A percentile compares a stretch with the other conserved stretches of the same genome.
phyloP scores from a whole-genome alignment of 2,329 filamentous ascomycete genomes.

The Geosmithia putterillii region DNA sequence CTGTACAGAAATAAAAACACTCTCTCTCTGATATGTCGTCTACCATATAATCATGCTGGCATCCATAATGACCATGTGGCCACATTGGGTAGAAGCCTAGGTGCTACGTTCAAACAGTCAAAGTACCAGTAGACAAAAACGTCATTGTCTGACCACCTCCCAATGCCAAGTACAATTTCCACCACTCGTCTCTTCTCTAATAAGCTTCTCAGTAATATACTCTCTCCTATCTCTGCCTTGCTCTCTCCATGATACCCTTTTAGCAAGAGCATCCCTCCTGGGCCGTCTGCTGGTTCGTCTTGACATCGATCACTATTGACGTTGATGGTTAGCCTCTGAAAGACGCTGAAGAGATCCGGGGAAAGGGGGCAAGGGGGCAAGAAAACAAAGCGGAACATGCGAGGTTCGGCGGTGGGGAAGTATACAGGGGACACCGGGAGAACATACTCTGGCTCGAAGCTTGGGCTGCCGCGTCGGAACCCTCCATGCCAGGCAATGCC shows the following conservation, averaged over 20 bases:
- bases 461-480: slow-evolving; percentile 65
- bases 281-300: slow-evolving; percentile 60
- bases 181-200: slow-evolving; percentile 2
- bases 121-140: no score
- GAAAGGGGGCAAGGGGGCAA: background rate
- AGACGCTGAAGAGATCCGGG: background rate
- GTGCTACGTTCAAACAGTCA: no score
- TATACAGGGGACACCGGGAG: background rate
- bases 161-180: no score
- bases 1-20: no score
- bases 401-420: no score
- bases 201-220: background rate
- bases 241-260: slow-evolving; percentile 2
- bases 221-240: background rate
- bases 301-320: slow-evolving; percentile 59
- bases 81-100: no score
- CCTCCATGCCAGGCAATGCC: slow-evolving; percentile 94
- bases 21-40: no score
- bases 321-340: background rate
- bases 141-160: no score
- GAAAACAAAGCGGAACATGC: no score
- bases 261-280: slow-evolving; percentile 56
- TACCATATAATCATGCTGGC: no score
- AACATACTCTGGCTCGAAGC: slow-evolving; percentile 64
- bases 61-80: no score